Percentiles rank a stretch among this genome's conserved stretches.
Conservation (phyloP, 2,329 filamentous ascomycete species). For the Colletotrichum chlorophyti region DNA sequence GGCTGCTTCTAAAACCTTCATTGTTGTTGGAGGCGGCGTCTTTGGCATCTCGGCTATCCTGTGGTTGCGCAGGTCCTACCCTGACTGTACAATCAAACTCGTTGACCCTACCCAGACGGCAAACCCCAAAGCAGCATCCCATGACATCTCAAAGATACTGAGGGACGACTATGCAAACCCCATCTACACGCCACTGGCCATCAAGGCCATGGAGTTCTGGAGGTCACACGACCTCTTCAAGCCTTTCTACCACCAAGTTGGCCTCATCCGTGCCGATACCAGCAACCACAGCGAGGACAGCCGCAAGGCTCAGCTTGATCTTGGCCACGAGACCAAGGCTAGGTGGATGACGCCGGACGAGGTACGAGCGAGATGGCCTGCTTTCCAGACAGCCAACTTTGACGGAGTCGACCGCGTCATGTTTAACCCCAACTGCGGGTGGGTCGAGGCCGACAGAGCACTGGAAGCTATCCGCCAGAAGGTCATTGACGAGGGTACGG, state of each 20-base stretch:
- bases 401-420: slow-evolving; percentile 60
- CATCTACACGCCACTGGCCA: slow-evolving; percentile 48
- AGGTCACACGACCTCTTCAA: slow-evolving; percentile 56
- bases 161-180: slow-evolving; percentile 49
- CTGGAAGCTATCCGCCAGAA: slow-evolving; percentile 60
- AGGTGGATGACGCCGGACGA: slow-evolving; percentile 54
- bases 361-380: slow-evolving; percentile 59
- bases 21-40: slow-evolving; percentile 51
- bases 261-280: slow-evolving; percentile 54
- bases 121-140: slow-evolving; percentile 50
- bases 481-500: slow-evolving; percentile 59
- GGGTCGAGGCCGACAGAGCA: slow-evolving; percentile 64
- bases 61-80: slow-evolving; percentile 37
- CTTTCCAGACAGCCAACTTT: slow-evolving; percentile 65
- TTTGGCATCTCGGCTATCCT: slow-evolving; percentile 52
- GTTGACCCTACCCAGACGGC: slow-evolving; percentile 44
- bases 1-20: slow-evolving; percentile 29
- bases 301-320: slow-evolving; percentile 43
- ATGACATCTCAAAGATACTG: slow-evolving; percentile 54
- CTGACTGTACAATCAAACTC: slow-evolving; percentile 38
- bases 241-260: slow-evolving; percentile 61
- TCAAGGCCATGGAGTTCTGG: slow-evolving; percentile 48
- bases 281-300: slow-evolving; percentile 53
- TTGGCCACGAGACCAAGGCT: slow-evolving; percentile 47
- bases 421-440: slow-evolving; percentile 65